Evolutionary conservation across 495 filamentous ascomycete species (phyloP).

Genomic region (Penicillium robsamsonii): DNA sequence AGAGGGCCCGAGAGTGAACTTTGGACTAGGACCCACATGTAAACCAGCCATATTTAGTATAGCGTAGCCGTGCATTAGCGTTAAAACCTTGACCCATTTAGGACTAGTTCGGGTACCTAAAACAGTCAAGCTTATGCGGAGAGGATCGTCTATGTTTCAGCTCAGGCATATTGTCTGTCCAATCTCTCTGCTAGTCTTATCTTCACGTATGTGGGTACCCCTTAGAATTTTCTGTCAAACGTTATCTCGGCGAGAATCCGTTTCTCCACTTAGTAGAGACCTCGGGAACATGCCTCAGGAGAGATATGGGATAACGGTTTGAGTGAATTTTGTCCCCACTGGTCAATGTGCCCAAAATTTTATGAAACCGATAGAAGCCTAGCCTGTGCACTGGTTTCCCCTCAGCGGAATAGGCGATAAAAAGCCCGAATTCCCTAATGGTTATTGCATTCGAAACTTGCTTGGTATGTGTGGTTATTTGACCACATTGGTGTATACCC

Average conservation of each 20-base stretch:
- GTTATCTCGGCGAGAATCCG: neutral
- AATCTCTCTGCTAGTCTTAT: neutral
- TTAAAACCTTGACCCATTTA: neutral
- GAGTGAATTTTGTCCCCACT: neutral
- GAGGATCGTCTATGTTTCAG: neutral
- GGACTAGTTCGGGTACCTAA: neutral
- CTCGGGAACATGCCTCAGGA: neutral
- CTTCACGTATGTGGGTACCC: neutral
- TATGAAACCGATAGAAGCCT: neutral
- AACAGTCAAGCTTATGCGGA: neutral
- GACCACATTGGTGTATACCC: neutral
- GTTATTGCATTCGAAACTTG: neutral
- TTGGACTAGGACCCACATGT: neutral
- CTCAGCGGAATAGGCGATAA: neutral
- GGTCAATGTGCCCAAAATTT: neutral
- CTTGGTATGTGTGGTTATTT: neutral
- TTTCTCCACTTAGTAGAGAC: neutral
- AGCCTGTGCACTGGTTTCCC: neutral
- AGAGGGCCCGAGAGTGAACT: neutral
- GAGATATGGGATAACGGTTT: neutral
- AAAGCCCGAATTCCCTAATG: neutral
- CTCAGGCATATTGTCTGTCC: neutral
- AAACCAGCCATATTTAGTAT: neutral
- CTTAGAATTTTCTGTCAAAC: neutral
- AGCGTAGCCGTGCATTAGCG: constrained; percentile 8